phyloP scores from a whole-genome alignment of 768 basidiomycete genomes.

The Lenzites betulinus region DNA sequence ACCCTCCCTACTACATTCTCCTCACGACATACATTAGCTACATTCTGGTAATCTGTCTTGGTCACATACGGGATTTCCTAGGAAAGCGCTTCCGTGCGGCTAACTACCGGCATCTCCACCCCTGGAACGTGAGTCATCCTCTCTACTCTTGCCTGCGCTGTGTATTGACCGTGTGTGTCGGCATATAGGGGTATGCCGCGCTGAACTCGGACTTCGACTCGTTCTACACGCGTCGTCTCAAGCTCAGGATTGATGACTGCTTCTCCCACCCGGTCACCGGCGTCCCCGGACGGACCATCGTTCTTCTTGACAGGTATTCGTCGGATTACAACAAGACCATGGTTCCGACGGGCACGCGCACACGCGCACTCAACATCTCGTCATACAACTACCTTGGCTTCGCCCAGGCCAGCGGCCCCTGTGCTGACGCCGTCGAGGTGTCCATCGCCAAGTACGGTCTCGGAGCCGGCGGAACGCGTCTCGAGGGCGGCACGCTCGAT shows the following conservation, averaged over 20 bases:
- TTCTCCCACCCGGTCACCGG: constrained; percentile 92
- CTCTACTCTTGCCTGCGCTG: neutral
- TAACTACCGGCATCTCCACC: constrained; percentile 80
- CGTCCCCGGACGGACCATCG: constrained; percentile 92
- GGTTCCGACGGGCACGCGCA: constrained; percentile 72
- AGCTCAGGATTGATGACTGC: constrained; percentile 92
- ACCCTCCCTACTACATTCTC: constrained; percentile 92
- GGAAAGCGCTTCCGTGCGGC: constrained; percentile 78
- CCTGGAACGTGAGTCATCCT: constrained; percentile 69
- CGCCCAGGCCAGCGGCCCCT: constrained; percentile 89
- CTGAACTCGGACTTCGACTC: constrained; percentile 99
- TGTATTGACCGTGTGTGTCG: constrained; percentile 12
- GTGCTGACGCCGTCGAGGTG: constrained; percentile 93
- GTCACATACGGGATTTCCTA: constrained; percentile 93
- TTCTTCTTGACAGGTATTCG: constrained; percentile 81
- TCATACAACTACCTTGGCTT: constrained; percentile 99
- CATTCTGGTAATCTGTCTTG: constrained; percentile 86
- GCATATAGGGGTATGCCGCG: constrained; percentile 87
- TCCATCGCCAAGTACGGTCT: constrained; percentile 80
- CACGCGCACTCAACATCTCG: constrained; percentile 92
- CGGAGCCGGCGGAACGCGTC: constrained; percentile 70
- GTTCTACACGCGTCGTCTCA: constrained; percentile 96
- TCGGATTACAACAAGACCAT: constrained; percentile 81
- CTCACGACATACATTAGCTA: constrained; percentile 93
- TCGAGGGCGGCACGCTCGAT: constrained; percentile 86